phyloP scores from a whole-genome alignment of 78 protist species.

The Dictyostelium citrinum region DNA sequence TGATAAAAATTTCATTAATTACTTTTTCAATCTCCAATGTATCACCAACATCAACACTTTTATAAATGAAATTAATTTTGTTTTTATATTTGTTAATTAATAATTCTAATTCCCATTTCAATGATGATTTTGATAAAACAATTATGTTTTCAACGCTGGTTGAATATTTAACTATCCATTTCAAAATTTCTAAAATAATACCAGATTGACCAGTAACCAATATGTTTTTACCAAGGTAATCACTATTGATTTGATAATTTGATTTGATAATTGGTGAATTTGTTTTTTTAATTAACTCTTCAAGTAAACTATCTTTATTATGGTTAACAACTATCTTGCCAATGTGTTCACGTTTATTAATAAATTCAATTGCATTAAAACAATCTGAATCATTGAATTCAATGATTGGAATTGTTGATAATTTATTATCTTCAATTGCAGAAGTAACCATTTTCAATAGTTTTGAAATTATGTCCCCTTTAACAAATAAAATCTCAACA shows the following conservation, averaged over 20 bases:
- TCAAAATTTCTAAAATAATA: not conserved
- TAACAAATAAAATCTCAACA: not conserved
- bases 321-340: slow-evolving; percentile 51
- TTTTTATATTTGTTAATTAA: not conserved
- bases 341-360: slow-evolving; percentile 22
- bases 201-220: slow-evolving; percentile 62
- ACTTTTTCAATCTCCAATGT: not conserved
- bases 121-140: slow-evolving; percentile 6
- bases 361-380: slow-evolving; percentile 31
- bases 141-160: not conserved
- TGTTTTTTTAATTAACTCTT: not conserved
- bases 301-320: not conserved
- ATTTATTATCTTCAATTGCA: not conserved
- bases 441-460: not conserved
- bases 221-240: not conserved
- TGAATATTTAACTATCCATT: not conserved
- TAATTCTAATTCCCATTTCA: slow-evolving; percentile 47
- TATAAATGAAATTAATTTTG: not conserved
- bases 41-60: slow-evolving; percentile 11
- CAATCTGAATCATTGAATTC: not conserved
- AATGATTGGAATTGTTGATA: slow-evolving; percentile 20
- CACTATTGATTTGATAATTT: not conserved
- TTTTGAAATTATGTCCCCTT: not conserved
- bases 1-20: not conserved
- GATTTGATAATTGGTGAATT: not conserved